A percentile compares a stretch with the other conserved stretches of the same genome.
Conservation (phyloP, 2,329 filamentous ascomycete species). For the Teratosphaeria zuluensis region DNA sequence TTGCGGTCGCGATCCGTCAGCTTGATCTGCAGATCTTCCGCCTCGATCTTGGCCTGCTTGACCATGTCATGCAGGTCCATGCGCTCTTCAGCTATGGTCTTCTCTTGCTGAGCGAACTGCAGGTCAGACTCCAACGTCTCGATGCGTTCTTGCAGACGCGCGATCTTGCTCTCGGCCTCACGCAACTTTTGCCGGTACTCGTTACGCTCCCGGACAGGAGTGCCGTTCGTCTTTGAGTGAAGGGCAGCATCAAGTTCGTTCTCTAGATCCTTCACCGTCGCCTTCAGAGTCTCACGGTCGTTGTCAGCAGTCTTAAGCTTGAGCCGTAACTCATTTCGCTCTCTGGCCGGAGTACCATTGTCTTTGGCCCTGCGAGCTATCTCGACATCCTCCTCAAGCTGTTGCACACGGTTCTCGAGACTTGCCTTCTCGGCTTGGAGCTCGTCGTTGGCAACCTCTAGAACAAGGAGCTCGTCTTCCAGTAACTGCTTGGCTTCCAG, state of each 20-base stretch:
- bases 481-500: slow-evolving; percentile 25
- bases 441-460: slow-evolving; percentile 35
- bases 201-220: slow-evolving; percentile 25
- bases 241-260: not conserved
- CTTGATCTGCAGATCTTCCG: slow-evolving; percentile 54
- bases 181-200: slow-evolving; percentile 24
- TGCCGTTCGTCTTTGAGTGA: slow-evolving; percentile 15
- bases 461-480: slow-evolving; percentile 44
- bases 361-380: slow-evolving; percentile 29
- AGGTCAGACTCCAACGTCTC: slow-evolving; percentile 49
- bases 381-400: slow-evolving; percentile 26
- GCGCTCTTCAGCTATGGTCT: slow-evolving; percentile 45
- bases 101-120: slow-evolving; percentile 44
- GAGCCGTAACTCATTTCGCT: slow-evolving; percentile 25
- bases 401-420: slow-evolving; percentile 48
- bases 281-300: slow-evolving; percentile 23
- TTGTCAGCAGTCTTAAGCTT: slow-evolving; percentile 22
- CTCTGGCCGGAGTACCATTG: slow-evolving; percentile 25
- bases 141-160: slow-evolving; percentile 43
- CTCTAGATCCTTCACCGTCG: slow-evolving; percentile 26
- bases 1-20: slow-evolving; percentile 59
- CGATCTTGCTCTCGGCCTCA: slow-evolving; percentile 26
- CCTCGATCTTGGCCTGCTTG: slow-evolving; percentile 49
- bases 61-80: slow-evolving; percentile 52
- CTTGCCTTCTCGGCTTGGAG: slow-evolving; percentile 42